phyloP scores from a whole-genome alignment of 1,284 basidiomycete genomes.

The Sphagnurus paluster region DNA sequence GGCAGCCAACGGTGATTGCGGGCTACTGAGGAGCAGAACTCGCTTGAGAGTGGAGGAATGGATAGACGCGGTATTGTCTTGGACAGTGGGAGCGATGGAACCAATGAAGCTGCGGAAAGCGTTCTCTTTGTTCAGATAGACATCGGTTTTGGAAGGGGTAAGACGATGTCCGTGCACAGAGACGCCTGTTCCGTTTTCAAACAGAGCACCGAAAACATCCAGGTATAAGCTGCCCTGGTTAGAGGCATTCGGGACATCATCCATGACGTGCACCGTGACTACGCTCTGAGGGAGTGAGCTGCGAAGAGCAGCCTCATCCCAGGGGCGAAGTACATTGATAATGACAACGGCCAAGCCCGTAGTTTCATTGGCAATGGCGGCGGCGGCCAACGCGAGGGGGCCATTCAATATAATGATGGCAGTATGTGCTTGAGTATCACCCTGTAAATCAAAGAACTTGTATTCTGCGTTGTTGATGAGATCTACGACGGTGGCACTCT shows the following conservation, averaged over 20 bases:
- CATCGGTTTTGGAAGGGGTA: conserved; percentile 53
- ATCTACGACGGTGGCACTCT: conserved; percentile 39
- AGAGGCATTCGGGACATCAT: conserved; percentile 67
- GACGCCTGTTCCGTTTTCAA: conserved; percentile 41
- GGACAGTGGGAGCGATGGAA: conserved; percentile 26
- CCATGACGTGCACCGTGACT: conserved; percentile 65
- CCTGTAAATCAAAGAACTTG: conserved; percentile 66
- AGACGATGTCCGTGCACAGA: conserved; percentile 59
- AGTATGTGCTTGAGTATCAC: conserved; percentile 57
- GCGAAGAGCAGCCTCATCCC: conserved; percentile 65
- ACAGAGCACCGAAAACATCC: conserved; percentile 69
- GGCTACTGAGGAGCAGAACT: conserved; percentile 62
- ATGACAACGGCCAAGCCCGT: conserved; percentile 61
- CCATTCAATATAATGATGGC: conserved; percentile 71
- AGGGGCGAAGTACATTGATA: conserved; percentile 77
- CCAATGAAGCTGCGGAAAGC: conserved; percentile 49
- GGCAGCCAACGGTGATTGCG: conserved; percentile 51
- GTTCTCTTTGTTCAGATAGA: conserved; percentile 47
- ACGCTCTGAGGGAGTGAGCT: conserved; percentile 57
- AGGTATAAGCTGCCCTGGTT: conserved; percentile 67
- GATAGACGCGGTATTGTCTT: conserved; percentile 15
- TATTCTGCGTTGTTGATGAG: conserved; percentile 57
- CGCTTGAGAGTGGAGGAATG: conserved; percentile 45
- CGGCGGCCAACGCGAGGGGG: conserved; percentile 60
- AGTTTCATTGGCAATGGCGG: conserved; percentile 44